phyloP scores from a whole-genome alignment of 73 alveolate species.

The Paramecium bursaria region DNA sequence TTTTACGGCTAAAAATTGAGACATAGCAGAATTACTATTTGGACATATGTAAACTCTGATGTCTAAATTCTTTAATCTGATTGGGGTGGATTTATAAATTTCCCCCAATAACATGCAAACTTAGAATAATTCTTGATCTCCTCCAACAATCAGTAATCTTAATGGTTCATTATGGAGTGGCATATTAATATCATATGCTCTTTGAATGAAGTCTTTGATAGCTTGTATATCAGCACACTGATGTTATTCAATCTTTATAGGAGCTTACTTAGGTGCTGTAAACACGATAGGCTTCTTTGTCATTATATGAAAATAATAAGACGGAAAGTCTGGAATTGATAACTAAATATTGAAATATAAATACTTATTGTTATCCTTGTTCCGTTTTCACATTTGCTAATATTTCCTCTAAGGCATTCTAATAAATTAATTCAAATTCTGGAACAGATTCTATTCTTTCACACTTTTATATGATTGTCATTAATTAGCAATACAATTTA shows the following conservation, averaged over 20 bases:
- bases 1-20: constrained; percentile 59
- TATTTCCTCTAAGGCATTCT: constrained; percentile 54
- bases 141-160: constrained; percentile 68
- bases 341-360: background rate
- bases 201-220: background rate
- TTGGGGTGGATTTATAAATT: constrained; percentile 7
- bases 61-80: constrained; percentile 35
- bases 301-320: constrained; percentile 23
- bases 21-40: constrained; percentile 54
- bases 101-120: constrained; percentile 54
- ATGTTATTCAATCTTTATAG: constrained; percentile 6
- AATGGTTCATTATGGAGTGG: constrained; percentile 63
- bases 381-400: constrained; percentile 6
- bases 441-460: constrained; percentile 17
- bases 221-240: background rate
- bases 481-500: constrained; percentile 40
- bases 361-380: background rate
- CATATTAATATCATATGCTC: constrained; percentile 53
- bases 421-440: constrained; percentile 37
- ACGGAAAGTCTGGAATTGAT: constrained; percentile 44
- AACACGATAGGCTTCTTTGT: background rate
- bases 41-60: constrained; percentile 66
- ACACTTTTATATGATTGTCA: constrained; percentile 53
- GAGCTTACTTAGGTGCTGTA: constrained; percentile 6
- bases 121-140: constrained; percentile 52